These are phyloP conservation scores for Starmerella kuoi DNA, from an alignment of 805 yeast species.

Conservation along the genomic window DNA sequence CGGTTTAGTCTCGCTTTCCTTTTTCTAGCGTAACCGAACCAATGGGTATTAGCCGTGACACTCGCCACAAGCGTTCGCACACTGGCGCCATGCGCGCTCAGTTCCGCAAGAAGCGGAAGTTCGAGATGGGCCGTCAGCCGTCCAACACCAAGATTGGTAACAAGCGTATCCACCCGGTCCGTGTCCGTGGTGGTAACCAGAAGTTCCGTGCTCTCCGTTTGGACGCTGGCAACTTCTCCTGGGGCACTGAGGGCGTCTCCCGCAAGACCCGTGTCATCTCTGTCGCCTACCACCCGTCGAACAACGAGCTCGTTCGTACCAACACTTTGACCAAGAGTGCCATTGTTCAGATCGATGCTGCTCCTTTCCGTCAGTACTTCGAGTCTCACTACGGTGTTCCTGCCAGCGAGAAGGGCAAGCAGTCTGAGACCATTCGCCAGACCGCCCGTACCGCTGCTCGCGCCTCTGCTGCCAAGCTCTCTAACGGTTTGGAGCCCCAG, in stretches of 20 bases:
- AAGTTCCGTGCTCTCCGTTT: conserved; percentile 99
- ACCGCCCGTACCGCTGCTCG: conserved; percentile 52
- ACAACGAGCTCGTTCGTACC: conserved; percentile 99
- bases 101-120: conserved; percentile 99
- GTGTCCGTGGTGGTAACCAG: conserved; percentile 99
- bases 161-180: conserved; percentile 97
- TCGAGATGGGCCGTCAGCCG: conserved; percentile 98
- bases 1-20: conserved; percentile 6
- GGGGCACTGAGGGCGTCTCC: conserved; percentile 98
- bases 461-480: conserved; percentile 72
- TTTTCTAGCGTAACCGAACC: conserved; percentile 28
- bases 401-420: conserved; percentile 40
- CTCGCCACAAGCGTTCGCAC: conserved; percentile 99
- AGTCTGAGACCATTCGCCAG: conserved; percentile 77
- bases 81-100: conserved; percentile 99
- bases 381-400: conserved; percentile 95
- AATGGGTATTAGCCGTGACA: conserved; percentile 99
- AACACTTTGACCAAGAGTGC: conserved; percentile 99
- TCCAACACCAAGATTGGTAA: conserved; percentile 98
- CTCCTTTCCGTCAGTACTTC: conserved; percentile 99
- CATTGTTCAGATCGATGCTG: conserved; percentile 97
- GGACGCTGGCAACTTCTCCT: conserved; percentile 84
- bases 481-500: conserved; percentile 85
- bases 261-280: conserved; percentile 98
- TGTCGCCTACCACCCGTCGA: conserved; percentile 98